Evolutionary conservation across 2,329 filamentous ascomycete species (phyloP).

Genomic region (Exophiala bonariae): DNA sequence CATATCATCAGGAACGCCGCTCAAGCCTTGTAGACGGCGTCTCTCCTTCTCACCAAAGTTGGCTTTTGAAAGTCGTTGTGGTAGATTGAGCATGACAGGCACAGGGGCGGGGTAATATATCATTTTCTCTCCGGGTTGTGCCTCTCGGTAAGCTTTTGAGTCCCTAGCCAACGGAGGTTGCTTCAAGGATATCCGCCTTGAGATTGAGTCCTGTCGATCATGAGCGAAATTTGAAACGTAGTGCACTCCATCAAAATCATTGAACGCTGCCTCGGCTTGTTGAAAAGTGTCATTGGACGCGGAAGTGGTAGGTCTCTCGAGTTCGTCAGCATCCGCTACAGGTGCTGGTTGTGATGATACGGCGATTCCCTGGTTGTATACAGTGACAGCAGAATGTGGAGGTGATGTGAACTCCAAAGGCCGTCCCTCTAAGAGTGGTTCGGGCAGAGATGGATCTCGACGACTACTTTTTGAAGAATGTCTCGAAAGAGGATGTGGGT

Average conservation of each 20-base stretch:
- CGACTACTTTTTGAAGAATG: conserved; percentile 39
- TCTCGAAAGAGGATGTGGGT: conserved; percentile 34
- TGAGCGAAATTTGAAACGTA: conserved; percentile 32
- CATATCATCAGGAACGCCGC: conserved; percentile 58
- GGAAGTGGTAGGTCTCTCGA: conserved; percentile 38
- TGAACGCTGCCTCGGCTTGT: conserved; percentile 42
- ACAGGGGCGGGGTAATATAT: conserved; percentile 95
- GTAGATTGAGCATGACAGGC: conserved; percentile 88
- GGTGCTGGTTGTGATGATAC: conserved; percentile 5
- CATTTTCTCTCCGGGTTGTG: conserved; percentile 71
- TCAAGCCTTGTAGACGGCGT: conserved; percentile 72
- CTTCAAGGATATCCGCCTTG: conserved; percentile 38
- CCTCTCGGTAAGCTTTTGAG: conserved; percentile 39
- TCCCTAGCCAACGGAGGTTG: conserved; percentile 42
- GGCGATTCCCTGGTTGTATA: conserved; percentile 13
- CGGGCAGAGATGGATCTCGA: conserved; percentile 38
- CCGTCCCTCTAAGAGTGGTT: conserved; percentile 38
- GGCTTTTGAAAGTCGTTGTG: conserved; percentile 78
- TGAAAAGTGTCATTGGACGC: conserved; percentile 48
- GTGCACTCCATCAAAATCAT: conserved; percentile 53
- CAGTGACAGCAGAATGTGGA: conserved; percentile 21
- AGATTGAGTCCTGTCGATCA: conserved; percentile 25
- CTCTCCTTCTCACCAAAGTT: conserved; percentile 65
- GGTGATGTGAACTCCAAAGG: conserved; percentile 26
- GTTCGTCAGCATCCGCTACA: conserved; percentile 11